These are phyloP conservation scores for Rhipidocladum racemiflorum DNA, from an alignment of 176 grass and related monocot species.

Conservation along the genomic window DNA sequence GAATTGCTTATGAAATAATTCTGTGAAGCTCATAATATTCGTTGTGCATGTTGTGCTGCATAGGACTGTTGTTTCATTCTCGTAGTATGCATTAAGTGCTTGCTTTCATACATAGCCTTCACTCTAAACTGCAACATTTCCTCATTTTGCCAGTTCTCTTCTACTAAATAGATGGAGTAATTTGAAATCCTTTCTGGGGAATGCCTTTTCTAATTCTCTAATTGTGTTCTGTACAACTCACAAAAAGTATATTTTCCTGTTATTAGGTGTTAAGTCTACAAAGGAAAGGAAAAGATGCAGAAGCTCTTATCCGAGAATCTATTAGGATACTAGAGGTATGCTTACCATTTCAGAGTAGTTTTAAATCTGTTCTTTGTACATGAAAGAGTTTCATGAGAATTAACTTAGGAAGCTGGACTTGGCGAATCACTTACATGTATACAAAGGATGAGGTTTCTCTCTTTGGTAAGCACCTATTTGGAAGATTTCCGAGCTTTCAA, in stretches of 20 bases:
- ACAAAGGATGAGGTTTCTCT: constrained; percentile 63
- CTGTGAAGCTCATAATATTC: neutral
- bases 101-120: neutral
- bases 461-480: constrained; percentile 42
- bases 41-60: neutral
- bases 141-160: neutral
- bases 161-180: neutral
- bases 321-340: constrained; percentile 89
- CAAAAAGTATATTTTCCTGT: constrained; percentile 10
- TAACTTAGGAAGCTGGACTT: constrained; percentile 75
- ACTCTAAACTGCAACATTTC: neutral
- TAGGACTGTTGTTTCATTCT: neutral
- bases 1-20: too few relatives aligned
- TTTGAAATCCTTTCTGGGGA: neutral
- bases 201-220: neutral
- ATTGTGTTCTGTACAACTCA: neutral
- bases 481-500: neutral
- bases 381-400: constrained; percentile 26
- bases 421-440: constrained; percentile 63
- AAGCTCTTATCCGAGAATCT: constrained; percentile 71
- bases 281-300: constrained; percentile 69
- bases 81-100: neutral
- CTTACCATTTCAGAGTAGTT: constrained; percentile 9
- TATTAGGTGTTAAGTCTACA: constrained; percentile 67
- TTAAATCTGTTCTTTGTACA: constrained; percentile 1